A percentile compares a stretch with the other conserved stretches of the same genome.
Conservation (phyloP, 352 stramenopile genomes). For the Globisporangium emineosum region DNA sequence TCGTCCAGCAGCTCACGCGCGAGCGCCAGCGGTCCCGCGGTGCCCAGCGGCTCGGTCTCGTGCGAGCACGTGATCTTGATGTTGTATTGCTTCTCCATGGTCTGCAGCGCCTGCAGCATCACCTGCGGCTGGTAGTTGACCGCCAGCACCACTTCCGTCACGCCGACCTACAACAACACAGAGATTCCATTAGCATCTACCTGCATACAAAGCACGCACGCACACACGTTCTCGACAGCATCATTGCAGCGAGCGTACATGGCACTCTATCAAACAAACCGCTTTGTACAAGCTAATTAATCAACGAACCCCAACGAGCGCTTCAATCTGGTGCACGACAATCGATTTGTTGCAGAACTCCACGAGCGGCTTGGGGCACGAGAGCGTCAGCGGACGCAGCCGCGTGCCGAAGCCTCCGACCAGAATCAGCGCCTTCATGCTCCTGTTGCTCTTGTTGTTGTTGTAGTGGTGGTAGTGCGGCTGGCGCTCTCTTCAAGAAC, state of each 20-base stretch:
- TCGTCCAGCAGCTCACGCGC: constrained; percentile 80
- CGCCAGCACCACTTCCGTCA: constrained; percentile 87
- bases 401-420: constrained; percentile 89
- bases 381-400: constrained; percentile 87
- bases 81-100: constrained; percentile 84
- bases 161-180: constrained; percentile 52
- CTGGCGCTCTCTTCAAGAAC: not conserved
- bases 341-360: constrained; percentile 93
- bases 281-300: too few relatives aligned
- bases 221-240: too few relatives aligned
- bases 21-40: constrained; percentile 76
- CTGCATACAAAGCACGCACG: not conserved
- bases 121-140: constrained; percentile 90
- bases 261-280: too few relatives aligned
- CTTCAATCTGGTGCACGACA: constrained; percentile 88
- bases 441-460: not conserved
- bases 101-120: constrained; percentile 77
- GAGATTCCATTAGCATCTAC: not conserved
- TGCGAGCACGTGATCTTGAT: constrained; percentile 91
- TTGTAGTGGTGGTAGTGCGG: too few relatives aligned
- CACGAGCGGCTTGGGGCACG: constrained; percentile 87
- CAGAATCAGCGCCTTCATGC: constrained; percentile 90
- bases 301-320: constrained; percentile 59
- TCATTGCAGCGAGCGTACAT: too few relatives aligned
- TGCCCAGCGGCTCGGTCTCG: constrained; percentile 82